These are phyloP conservation scores for Phytopythium chamaehyphon DNA, from an alignment of 352 stramenopile species.

Conservation along the genomic window DNA sequence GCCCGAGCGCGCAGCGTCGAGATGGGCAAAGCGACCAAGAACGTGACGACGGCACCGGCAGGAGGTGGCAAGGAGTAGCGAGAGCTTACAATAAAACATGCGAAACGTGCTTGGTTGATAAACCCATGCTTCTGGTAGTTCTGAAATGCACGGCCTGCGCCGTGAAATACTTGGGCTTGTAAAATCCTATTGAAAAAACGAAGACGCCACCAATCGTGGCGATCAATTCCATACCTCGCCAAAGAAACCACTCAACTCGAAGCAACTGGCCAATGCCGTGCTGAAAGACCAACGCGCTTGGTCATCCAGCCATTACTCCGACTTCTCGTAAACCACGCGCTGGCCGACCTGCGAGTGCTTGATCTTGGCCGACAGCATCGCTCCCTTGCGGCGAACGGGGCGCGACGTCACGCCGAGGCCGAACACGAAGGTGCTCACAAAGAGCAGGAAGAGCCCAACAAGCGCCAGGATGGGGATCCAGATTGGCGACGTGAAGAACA, in stretches of 20 bases:
- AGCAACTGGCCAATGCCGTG: no score
- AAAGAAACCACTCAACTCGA: no score
- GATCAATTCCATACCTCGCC: no score
- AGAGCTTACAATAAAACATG: no score
- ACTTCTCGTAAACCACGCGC: constrained; percentile 83
- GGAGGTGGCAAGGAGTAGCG: constrained; percentile 16
- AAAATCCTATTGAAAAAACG: no score
- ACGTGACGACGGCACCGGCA: constrained; percentile 38
- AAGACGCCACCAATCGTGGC: no score
- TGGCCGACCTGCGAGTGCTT: constrained; percentile 81
- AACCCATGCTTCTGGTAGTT: not conserved
- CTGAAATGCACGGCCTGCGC: no score
- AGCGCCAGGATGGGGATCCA: constrained; percentile 72
- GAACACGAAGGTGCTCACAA: constrained; percentile 66
- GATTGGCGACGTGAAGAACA: constrained; percentile 77
- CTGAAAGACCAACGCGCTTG: no score
- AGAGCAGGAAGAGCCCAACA: constrained; percentile 56
- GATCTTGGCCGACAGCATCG: constrained; percentile 65
- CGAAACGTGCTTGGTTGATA: not conserved
- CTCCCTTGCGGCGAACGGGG: constrained; percentile 73
- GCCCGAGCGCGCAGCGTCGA: constrained; percentile 80
- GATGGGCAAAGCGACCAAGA: constrained; percentile 88
- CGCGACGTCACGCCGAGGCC: constrained; percentile 71
- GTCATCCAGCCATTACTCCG: constrained; percentile 19
- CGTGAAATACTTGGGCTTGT: no score